These are phyloP conservation scores for Exophiala lecanii-corni DNA, from an alignment of 2,329 filamentous ascomycete species.

Conservation along the genomic window DNA sequence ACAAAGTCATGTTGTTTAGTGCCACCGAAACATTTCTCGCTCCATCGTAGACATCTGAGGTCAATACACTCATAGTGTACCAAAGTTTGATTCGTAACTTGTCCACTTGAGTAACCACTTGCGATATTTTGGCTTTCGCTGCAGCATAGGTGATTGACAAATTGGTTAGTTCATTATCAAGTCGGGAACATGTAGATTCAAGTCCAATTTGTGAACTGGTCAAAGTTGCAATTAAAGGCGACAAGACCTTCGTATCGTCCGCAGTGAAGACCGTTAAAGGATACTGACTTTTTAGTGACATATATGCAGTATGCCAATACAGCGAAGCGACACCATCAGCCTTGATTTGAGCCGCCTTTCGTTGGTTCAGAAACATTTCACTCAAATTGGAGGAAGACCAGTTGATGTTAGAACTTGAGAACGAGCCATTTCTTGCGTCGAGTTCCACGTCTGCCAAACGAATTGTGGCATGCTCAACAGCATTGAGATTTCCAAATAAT, in stretches of 20 bases:
- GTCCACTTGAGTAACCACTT: constrained; percentile 68
- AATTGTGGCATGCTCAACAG: constrained; percentile 19
- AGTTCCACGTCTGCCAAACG: constrained; percentile 15
- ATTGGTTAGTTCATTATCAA: constrained; percentile 20
- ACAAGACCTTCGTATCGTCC: constrained; percentile 68
- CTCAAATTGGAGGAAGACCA: constrained; percentile 3
- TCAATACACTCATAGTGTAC: constrained; percentile 91
- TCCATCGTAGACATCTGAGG: constrained; percentile 82
- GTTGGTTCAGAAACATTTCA: constrained; percentile 16
- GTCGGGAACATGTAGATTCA: constrained; percentile 7
- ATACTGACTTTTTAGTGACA: constrained; percentile 61
- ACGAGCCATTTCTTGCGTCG: not conserved
- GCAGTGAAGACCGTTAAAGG: constrained; percentile 49
- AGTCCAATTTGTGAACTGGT: constrained; percentile 61
- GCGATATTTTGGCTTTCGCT: constrained; percentile 25
- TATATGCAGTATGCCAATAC: constrained; percentile 72
- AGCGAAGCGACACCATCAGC: constrained; percentile 20
- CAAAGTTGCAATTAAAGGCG: constrained; percentile 68
- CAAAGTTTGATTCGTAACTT: constrained; percentile 94
- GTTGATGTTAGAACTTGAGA: not conserved
- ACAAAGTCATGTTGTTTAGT: constrained; percentile 79
- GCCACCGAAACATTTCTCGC: constrained; percentile 81
- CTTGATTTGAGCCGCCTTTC: constrained; percentile 15
- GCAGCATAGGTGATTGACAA: constrained; percentile 9
- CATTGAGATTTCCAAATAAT: constrained; percentile 12